Conservation (phyloP, 129 eudicot species). For the Glebionis coronaria region DNA sequence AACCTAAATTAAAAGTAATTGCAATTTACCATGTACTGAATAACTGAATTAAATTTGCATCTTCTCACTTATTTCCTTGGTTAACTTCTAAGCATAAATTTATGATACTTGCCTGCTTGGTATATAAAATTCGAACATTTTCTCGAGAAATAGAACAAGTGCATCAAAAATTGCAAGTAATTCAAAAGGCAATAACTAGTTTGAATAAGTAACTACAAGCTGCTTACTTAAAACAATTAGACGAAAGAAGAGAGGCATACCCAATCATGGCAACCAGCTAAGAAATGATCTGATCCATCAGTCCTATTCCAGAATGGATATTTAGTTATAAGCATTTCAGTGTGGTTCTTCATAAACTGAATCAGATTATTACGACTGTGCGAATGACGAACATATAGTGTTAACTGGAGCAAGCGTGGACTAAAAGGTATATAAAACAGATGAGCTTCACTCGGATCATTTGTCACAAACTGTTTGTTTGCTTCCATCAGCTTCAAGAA, state of each 20-base stretch:
- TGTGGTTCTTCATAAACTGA: constrained; percentile 51
- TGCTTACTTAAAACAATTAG: background rate
- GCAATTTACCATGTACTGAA: too few relatives aligned
- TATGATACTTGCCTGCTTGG: too few relatives aligned
- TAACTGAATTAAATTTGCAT: too few relatives aligned
- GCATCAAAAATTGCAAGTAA: too few relatives aligned
- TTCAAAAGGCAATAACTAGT: too few relatives aligned
- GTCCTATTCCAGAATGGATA: constrained; percentile 77
- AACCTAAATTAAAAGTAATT: too few relatives aligned
- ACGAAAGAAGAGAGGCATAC: constrained; percentile 37
- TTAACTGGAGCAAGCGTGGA: constrained; percentile 50
- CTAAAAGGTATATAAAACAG: constrained; percentile 74
- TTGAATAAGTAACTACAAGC: too few relatives aligned
- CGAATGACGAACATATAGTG: constrained; percentile 62
- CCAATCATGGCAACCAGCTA: constrained; percentile 93
- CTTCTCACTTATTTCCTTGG: too few relatives aligned
- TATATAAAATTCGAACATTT: too few relatives aligned
- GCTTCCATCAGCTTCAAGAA: constrained; percentile 74
- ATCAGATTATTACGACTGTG: constrained; percentile 58
- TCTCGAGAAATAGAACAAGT: too few relatives aligned
- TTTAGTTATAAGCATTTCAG: constrained; percentile 50
- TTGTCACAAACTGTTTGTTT: constrained; percentile 63
- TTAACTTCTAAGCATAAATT: too few relatives aligned
- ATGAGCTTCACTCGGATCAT: constrained; percentile 65
- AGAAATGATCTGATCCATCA: constrained; percentile 68